These are phyloP conservation scores for Rhipidocladum racemiflorum DNA, from an alignment of 176 grass and related monocot species.

Conservation along the genomic window DNA sequence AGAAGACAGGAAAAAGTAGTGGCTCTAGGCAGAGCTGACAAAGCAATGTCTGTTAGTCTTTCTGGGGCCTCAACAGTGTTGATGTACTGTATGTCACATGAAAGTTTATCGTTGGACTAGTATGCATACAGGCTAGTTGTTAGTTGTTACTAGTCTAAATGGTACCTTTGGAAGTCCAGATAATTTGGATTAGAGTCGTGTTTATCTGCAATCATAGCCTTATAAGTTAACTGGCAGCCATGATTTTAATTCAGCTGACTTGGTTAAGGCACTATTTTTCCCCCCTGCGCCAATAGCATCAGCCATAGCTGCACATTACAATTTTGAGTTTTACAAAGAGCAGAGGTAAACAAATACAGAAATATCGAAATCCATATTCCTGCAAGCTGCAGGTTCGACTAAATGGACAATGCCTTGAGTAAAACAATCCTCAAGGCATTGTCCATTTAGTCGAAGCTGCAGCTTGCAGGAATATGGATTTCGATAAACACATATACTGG, in stretches of 20 bases:
- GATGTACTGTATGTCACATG: not conserved
- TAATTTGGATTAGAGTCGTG: not conserved
- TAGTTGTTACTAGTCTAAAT: not conserved
- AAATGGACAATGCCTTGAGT: too few species aligned
- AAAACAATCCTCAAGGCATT: not conserved
- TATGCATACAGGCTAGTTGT: not conserved
- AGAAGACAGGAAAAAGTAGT: not conserved
- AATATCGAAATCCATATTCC: too few species aligned
- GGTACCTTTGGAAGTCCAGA: not conserved
- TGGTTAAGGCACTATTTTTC: too few species aligned
- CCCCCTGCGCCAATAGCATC: too few species aligned
- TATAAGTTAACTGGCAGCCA: too few species aligned
- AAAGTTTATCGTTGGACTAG: not conserved
- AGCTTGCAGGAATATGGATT: not conserved
- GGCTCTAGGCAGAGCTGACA: slow-evolving; percentile 12
- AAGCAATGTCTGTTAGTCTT: slow-evolving; percentile 11
- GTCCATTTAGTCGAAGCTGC: not conserved
- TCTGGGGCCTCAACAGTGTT: not conserved
- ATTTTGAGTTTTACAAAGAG: too few species aligned
- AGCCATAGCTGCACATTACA: too few species aligned
- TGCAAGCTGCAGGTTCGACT: too few species aligned
- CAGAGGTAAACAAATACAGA: too few species aligned
- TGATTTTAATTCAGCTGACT: too few species aligned
- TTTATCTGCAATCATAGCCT: not conserved
- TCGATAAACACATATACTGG: not conserved